Evolutionary conservation across 345 rosid genomes (phyloP).

Genomic region (Linum trigynum): DNA sequence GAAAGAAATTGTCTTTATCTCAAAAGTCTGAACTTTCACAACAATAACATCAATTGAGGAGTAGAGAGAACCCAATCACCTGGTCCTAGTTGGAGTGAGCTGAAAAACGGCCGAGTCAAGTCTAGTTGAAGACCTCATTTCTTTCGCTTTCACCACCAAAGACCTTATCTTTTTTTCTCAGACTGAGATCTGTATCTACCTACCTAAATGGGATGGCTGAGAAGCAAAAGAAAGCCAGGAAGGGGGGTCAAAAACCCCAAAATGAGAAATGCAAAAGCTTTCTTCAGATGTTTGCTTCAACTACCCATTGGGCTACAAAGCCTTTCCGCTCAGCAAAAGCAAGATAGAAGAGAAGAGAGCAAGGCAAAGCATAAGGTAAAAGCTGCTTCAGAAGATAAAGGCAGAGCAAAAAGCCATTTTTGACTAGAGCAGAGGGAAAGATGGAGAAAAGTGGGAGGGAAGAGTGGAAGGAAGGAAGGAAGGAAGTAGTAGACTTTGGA

Average conservation of each 20-base stretch:
- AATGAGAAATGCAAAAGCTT: not conserved
- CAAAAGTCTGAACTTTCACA: not conserved
- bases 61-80: slow-evolving; percentile 29
- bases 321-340: not conserved
- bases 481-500: not conserved
- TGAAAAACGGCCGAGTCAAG: slow-evolving; percentile 86
- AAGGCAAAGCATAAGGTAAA: not conserved
- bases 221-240: not conserved
- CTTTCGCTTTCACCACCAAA: not conserved
- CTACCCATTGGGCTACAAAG: not conserved
- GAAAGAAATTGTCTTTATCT: not conserved
- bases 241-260: not conserved
- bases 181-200: slow-evolving; percentile 5
- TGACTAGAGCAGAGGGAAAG: not conserved
- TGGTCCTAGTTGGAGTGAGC: slow-evolving; percentile 96
- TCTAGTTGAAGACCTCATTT: slow-evolving; percentile 75
- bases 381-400: not conserved
- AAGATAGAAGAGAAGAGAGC: not conserved
- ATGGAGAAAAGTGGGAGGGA: not conserved
- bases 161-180: slow-evolving; percentile 20
- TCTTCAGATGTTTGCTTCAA: not conserved
- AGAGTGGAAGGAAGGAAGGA: not conserved
- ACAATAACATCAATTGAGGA: not conserved
- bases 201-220: not conserved
- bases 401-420: not conserved